Base-by-base conservation (phyloP, 345 rosid species). In the Gossypium arboreum region DNA sequence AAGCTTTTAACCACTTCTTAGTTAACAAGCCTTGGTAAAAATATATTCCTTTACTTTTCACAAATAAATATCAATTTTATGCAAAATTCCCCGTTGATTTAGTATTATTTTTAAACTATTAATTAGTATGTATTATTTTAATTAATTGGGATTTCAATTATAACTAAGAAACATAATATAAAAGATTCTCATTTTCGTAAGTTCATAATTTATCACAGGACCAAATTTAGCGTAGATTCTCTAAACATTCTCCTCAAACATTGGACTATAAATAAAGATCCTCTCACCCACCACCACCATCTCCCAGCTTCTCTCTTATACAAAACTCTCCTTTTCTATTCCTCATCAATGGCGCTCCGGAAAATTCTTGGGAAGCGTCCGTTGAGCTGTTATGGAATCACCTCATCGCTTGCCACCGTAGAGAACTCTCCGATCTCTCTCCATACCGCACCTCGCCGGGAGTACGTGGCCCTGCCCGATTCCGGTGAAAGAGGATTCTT, bases 301-400 rank as follows among this genome's bases (percentile, higher is more conserved):
- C 41, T 24, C 56, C 7, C 1, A 66, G 1, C 6, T 20, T 41
- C 22, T 7, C 51, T 2, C 71, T 22, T 56, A 11, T 11, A 17
- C 13, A 39, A 44, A 47, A 8, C 64, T 18, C 10, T 56, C 24
- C 24, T 7, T 47, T 41, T 24, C 52, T 52, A 54, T 47, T 9
- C 17, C 34, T 34, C 75, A 57, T 50, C 62, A 77, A 89, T 91
- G 97, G 89, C 92, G 72, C 84, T 88, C 66, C 89, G 85, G 0
- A 85, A 70, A 73, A 69, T 78, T 0, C 69, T 88, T 27, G 45
- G 82, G 12, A 85, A 84, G 72, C 85, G 91, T 73, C 62, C 84
- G 50, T 58, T 68, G 47, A 52, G 73, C 83, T 9, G 75, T 57
- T 73, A 73, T 81, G 77, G 73, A 75, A 22, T 64, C 3, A 11